Evolutionary conservation across 2,329 filamentous ascomycete species (phyloP).

Genomic region (Zymoseptoria crescenta): DNA sequence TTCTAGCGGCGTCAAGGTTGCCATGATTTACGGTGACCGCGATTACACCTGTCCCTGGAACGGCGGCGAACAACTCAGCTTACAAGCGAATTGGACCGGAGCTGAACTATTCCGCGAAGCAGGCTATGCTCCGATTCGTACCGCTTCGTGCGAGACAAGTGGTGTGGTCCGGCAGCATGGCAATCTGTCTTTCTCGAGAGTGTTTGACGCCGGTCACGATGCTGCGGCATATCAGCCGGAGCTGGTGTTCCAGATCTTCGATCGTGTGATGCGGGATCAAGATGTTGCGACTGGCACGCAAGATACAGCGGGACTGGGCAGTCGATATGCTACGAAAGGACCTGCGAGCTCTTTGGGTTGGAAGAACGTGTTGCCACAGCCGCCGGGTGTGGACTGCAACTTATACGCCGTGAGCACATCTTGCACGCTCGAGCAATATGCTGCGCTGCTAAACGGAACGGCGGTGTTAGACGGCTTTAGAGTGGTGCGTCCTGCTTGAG

Average conservation of each 20-base stretch:
- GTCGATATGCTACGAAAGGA: conserved; percentile 35
- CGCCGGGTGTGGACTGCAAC: conserved; percentile 37
- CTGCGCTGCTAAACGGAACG: conserved; percentile 37
- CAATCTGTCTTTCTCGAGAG: conserved; percentile 29
- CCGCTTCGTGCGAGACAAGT: conserved; percentile 21
- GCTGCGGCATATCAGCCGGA: conserved; percentile 43
- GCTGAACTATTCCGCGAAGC: conserved; percentile 17
- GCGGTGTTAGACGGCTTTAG: conserved; percentile 42
- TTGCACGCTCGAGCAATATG: conserved; percentile 40
- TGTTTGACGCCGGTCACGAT: conserved; percentile 29
- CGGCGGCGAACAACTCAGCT: conserved; percentile 23
- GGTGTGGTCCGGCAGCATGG: conserved; percentile 30
- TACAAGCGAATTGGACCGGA: conserved; percentile 21
- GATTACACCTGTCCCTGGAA: conserved; percentile 26
- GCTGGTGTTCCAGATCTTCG: conserved; percentile 48
- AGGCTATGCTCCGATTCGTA: conserved; percentile 26
- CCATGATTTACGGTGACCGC: conserved; percentile 24
- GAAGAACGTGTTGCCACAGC: conserved; percentile 38
- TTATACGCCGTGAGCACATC: conserved; percentile 31
- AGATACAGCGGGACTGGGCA: conserved; percentile 28
- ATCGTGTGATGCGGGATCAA: conserved; percentile 42
- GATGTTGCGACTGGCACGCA: conserved; percentile 50
- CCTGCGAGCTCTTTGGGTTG: conserved; percentile 35
- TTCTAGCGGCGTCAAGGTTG: conserved; percentile 17
- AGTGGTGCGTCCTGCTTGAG: conserved; percentile 17